Conservation (phyloP, 2,329 filamentous ascomycete genomes). For the Fonsecaea erecta region DNA sequence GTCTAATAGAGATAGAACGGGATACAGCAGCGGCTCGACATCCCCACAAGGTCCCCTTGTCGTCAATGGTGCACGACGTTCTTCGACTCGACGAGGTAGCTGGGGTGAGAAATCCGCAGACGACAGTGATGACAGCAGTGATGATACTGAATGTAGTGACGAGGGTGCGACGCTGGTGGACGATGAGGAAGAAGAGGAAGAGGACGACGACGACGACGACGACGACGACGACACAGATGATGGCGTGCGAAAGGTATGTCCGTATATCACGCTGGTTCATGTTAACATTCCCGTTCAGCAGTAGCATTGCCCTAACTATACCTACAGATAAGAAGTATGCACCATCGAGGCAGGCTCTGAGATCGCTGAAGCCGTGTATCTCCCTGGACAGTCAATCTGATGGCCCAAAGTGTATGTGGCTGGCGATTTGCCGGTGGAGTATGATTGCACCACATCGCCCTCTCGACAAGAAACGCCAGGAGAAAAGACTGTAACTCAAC, state of each 20-base stretch:
- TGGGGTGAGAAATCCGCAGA: conserved; percentile 11
- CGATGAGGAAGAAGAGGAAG: conserved; percentile 1
- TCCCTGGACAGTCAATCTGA: too few species aligned
- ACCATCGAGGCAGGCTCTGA: neutral
- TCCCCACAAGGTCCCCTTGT: conserved; percentile 30
- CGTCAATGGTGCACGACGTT: conserved; percentile 31
- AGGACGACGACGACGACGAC: neutral
- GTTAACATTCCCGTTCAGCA: neutral
- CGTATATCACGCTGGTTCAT: neutral
- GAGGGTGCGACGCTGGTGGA: conserved; percentile 6
- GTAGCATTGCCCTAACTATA: neutral
- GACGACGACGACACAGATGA: conserved; percentile 4
- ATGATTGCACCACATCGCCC: neutral
- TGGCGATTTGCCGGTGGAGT: neutral
- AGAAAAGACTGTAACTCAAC: neutral
- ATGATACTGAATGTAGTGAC: conserved; percentile 13
- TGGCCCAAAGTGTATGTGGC: neutral
- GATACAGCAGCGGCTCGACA: conserved; percentile 13
- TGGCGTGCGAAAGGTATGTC: neutral
- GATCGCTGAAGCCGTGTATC: neutral
- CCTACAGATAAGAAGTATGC: neutral
- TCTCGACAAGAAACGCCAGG: neutral
- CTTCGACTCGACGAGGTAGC: conserved; percentile 11
- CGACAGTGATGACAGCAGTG: conserved; percentile 32
- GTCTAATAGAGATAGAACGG: neutral